These are phyloP conservation scores for Jacaranda mimosifolia DNA, from an alignment of 257 asterid species.

Conservation along the genomic window DNA sequence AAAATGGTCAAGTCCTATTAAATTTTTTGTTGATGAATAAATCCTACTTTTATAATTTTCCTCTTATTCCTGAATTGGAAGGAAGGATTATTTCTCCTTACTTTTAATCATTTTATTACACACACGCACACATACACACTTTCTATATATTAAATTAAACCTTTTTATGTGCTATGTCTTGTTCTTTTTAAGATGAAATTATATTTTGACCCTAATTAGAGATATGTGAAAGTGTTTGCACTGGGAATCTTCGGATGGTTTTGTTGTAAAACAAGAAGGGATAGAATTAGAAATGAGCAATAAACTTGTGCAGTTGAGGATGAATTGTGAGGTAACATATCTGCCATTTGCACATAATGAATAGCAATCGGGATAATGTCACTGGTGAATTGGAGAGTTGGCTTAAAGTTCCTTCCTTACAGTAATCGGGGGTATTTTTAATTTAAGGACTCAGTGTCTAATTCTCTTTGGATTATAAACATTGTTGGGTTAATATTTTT, in stretches of 20 bases:
- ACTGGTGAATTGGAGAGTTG: not conserved
- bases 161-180: not conserved
- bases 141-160: not conserved
- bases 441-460: not conserved
- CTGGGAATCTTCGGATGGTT: not conserved
- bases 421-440: not conserved
- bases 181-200: not conserved
- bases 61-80: too few relatives aligned
- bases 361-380: not conserved
- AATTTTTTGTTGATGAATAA: not conserved
- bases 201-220: not conserved
- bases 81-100: not conserved
- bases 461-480: not conserved
- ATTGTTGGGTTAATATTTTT: not conserved
- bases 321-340: not conserved
- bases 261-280: not conserved
- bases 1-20: conserved; percentile 1
- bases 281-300: not conserved
- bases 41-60: too few relatives aligned
- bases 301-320: too few relatives aligned
- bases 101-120: not conserved
- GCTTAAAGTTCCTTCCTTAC: not conserved
- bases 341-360: not conserved
- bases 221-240: too few relatives aligned
- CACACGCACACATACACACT: too few relatives aligned